phyloP scores from a whole-genome alignment of 768 basidiomycete genomes.

The Phanerodontia chrysosporium region DNA sequence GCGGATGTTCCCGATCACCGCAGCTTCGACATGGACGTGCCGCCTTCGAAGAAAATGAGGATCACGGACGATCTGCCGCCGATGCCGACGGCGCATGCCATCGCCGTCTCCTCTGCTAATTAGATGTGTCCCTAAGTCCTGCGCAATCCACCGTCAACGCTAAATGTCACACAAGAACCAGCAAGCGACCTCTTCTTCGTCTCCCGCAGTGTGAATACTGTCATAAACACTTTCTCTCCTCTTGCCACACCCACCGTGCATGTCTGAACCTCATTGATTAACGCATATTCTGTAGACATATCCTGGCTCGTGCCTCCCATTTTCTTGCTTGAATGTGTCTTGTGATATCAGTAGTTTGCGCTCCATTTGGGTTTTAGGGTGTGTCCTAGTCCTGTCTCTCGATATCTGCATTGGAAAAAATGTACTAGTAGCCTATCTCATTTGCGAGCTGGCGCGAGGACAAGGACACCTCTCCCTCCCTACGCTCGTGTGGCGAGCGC shows the following conservation, averaged over 20 bases:
- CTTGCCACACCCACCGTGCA: slow-evolving; percentile 1
- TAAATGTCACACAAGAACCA: neutral
- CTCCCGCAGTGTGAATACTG: slow-evolving; percentile 5
- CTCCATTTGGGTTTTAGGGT: slow-evolving; percentile 12
- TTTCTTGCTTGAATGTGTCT: slow-evolving; percentile 19
- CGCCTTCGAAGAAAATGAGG: slow-evolving; percentile 70
- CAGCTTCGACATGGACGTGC: slow-evolving; percentile 47
- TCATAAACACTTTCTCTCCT: neutral
- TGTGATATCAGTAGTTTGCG: slow-evolving; percentile 13
- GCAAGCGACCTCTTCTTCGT: slow-evolving; percentile 6
- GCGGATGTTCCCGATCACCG: slow-evolving; percentile 44
- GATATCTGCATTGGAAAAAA: slow-evolving; percentile 10
- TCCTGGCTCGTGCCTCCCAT: slow-evolving; percentile 21
- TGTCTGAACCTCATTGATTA: slow-evolving; percentile 3
- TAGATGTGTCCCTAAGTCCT: neutral
- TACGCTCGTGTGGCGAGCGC: neutral
- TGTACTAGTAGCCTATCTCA: slow-evolving; percentile 13
- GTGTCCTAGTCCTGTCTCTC: slow-evolving; percentile 7
- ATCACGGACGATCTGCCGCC: slow-evolving; percentile 40
- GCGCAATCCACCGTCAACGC: neutral
- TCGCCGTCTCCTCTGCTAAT: neutral
- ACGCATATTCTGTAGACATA: slow-evolving; percentile 6
- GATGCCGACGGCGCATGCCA: neutral
- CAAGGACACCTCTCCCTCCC: neutral
- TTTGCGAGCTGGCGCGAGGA: neutral